phyloP scores from a whole-genome alignment of 2,329 filamentous ascomycete species.

The Ceratocystis alfenasii region DNA sequence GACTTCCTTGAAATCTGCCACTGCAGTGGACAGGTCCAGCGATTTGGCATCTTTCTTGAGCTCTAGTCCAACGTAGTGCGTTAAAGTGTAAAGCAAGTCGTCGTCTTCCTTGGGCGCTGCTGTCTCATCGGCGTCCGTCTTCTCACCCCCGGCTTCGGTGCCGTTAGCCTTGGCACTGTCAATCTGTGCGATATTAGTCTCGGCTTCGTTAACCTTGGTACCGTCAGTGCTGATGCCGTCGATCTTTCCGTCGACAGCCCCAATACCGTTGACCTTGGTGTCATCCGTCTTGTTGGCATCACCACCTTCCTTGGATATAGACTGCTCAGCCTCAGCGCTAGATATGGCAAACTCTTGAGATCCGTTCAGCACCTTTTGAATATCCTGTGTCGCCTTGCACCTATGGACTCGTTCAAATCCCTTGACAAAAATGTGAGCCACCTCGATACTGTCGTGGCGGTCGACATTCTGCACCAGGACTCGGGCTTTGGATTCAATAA shows the following conservation, averaged over 20 bases:
- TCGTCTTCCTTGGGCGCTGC: conserved; percentile 17
- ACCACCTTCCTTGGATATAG: conserved; percentile 16
- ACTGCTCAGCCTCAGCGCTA: conserved; percentile 3
- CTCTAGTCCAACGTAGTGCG: conserved; percentile 86
- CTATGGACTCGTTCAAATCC: conserved; percentile 74
- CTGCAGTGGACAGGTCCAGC: conserved; percentile 68
- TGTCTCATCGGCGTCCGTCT: conserved; percentile 28
- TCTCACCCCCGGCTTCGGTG: conserved; percentile 26
- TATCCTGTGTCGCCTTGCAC: conserved; percentile 44
- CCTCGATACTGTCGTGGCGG: conserved; percentile 61
- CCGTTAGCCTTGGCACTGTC: no score
- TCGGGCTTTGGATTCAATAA: conserved; percentile 87
- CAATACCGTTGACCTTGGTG: conserved; percentile 33
- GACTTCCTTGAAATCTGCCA: conserved; percentile 73
- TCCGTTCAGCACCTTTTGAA: conserved; percentile 44
- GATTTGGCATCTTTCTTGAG: conserved; percentile 63
- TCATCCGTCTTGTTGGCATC: conserved; percentile 28
- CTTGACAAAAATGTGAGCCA: conserved; percentile 88
- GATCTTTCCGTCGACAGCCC: conserved; percentile 25
- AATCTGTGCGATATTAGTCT: no score
- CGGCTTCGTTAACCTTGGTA: no score
- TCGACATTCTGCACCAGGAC: conserved; percentile 75
- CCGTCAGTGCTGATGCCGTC: no score
- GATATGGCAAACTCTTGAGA: conserved; percentile 37
- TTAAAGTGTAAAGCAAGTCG: conserved; percentile 65